Base-by-base conservation (phyloP, 2,329 filamentous ascomycete species). In the Leptographium wingfieldii region DNA sequence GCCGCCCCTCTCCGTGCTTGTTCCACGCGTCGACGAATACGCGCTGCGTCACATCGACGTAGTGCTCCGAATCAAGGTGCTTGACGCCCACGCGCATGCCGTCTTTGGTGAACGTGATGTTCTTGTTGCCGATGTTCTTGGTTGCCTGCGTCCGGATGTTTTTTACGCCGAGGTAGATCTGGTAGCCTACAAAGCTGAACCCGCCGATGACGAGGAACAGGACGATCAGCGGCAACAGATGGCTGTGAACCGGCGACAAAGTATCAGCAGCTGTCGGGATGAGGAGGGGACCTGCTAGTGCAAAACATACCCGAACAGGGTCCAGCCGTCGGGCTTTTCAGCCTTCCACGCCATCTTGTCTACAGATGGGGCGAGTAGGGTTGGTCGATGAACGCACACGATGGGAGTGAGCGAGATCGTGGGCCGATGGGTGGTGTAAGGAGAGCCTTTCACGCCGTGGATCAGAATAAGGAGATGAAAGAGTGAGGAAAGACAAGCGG, bases 41-140 rank as follows among this genome's bases (percentile, higher is more conserved):
- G 65, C 78, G 83, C 74, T 92, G 88, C 22, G 87, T 90, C 67
- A 77, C 78, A 66, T 91, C 88, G 67, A 88, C 82, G 69, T 90
- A 89, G 55, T 80, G 81, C 73, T 91, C 88, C 59, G 81, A 79
- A 65, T 80, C 78, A 56, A 87, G 72, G 62, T 89, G 78, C 73
- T 85, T 87, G 63, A 92, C 80, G 56, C 84, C 84, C 53, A 92
- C 86, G 62, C 82, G 81, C 62, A 88, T 73, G 59, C 88, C 88
- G 60, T 90, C 87, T 70, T 88, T 89, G 48, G 84, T 86, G 72
- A 90, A 87, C 49, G 83, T 77, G 60, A 92, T 81, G 69, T 91
- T 87, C 75, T 87, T 88, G 74, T 83, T 83, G 70, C 85, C 83
- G 81, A 91, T 87, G 68, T 83, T 83, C 72, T 86, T 78, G 56